Base-by-base conservation (phyloP, 1,284 basidiomycete genomes). In the Boletus austroedulis region DNA sequence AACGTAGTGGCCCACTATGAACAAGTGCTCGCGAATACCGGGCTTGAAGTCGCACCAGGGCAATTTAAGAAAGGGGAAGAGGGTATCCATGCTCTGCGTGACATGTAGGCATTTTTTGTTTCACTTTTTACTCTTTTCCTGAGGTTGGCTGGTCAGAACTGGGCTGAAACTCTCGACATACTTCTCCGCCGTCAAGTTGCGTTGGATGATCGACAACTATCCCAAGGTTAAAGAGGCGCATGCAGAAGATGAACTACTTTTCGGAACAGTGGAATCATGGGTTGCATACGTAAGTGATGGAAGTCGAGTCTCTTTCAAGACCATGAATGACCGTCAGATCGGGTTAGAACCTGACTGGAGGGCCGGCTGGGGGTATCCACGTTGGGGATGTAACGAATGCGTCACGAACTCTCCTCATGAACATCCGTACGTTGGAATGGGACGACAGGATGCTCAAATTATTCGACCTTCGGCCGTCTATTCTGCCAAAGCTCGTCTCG, bases 211-310 rank as follows among this genome's bases (percentile, higher is more conserved):
- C 61, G 91, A 96, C 73, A 87, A 98, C 73, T 76, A 91, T 65
- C 81, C 83, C n/a, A 84, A 86, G 38, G 94, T 98, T 48, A 76
- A 81, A 49, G 80, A 84, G 59, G 95, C 96, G 0, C 89, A 95
- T 72, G 87, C 92, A 41, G 77, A 82, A 50, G 93, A 94, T 70
- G 85, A 92, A 65, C 81, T 99, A 32, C 77, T 89, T 48, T 95
- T 98, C 67, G 96, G 96, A 32, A 99, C 97, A 1, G 88, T 99
- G 56, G 97, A 99, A 75, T 94, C 91, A 34, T 99, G 96, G 95
- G 83, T 98, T 56, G 84, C 90, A 63, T 98, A 95, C 75, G 93
- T 94, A 65, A 57, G 89, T 80, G 34, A 55, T 43, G 28, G 24
- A 17, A 56, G 15, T n/a, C n/a, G 6, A 34, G 58, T 55, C 46